Conservation (phyloP, 2,329 filamentous ascomycete genomes). For the Stagonosporopsis cucurbitacearum region DNA sequence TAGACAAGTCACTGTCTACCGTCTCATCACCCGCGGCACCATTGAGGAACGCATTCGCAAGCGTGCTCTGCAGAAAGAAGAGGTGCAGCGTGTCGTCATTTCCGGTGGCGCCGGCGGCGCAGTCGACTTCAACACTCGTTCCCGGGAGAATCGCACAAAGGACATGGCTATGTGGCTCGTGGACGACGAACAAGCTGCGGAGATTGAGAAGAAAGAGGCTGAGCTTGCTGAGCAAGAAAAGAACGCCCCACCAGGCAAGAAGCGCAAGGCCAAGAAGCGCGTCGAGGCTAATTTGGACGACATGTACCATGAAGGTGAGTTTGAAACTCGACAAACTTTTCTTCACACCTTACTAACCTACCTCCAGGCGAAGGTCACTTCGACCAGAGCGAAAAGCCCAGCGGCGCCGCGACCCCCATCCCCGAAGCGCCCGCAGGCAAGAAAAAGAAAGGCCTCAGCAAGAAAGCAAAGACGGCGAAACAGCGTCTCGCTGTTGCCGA, state of each 20-base stretch:
- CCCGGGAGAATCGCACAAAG: constrained; percentile 90
- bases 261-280: constrained; percentile 68
- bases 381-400: constrained; percentile 84
- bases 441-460: constrained; percentile 56
- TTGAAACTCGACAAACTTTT: neutral
- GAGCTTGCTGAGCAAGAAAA: constrained; percentile 75
- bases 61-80: constrained; percentile 95
- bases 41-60: constrained; percentile 99
- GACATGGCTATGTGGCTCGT: constrained; percentile 99
- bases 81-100: constrained; percentile 97
- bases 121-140: constrained; percentile 95
- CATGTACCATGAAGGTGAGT: constrained; percentile 98
- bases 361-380: constrained; percentile 89
- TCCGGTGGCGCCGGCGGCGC: constrained; percentile 81
- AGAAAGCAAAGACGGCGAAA: constrained; percentile 60
- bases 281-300: constrained; percentile 79
- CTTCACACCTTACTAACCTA: constrained; percentile 31
- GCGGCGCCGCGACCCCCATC: constrained; percentile 83
- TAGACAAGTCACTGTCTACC: constrained; percentile 93
- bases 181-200: constrained; percentile 92
- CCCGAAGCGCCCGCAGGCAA: constrained; percentile 51
- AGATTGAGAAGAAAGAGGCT: constrained; percentile 91
- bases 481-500: constrained; percentile 58
- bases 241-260: constrained; percentile 48
- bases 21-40: constrained; percentile 93